Evolutionary conservation across 768 basidiomycete species (phyloP).

Genomic region (Pulveroboletus sp.): DNA sequence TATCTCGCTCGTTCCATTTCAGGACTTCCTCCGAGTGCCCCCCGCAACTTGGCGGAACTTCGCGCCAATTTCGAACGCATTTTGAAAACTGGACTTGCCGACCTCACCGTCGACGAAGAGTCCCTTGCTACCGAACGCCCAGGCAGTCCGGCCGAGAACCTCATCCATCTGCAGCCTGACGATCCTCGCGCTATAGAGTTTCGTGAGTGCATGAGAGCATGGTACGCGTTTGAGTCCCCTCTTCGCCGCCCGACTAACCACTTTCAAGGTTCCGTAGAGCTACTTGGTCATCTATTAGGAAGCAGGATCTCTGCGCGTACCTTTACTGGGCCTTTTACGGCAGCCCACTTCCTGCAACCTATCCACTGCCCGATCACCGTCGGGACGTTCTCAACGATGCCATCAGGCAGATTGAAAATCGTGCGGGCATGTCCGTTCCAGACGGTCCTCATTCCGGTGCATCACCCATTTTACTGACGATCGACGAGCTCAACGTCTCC

Average conservation of each 20-base stretch:
- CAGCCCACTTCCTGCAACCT: conserved; percentile 49
- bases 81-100: conserved; percentile 59
- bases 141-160: conserved; percentile 56
- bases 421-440: conserved; percentile 60
- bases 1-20: conserved; percentile 47
- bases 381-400: conserved; percentile 53
- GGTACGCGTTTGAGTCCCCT: conserved; percentile 24
- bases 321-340: conserved; percentile 83
- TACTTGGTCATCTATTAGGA: conserved; percentile 67
- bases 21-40: conserved; percentile 39
- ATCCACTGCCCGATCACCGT: conserved; percentile 43
- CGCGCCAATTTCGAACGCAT: conserved; percentile 56
- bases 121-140: conserved; percentile 45
- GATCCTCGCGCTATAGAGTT: conserved; percentile 75
- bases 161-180: conserved; percentile 50
- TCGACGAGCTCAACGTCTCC: conserved; percentile 69
- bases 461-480: conserved; percentile 60
- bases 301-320: conserved; percentile 64
- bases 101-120: conserved; percentile 53
- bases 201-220: conserved; percentile 59
- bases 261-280: conserved; percentile 60
- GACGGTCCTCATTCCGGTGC: conserved; percentile 52
- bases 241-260: not conserved
- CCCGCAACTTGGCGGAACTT: conserved; percentile 52
- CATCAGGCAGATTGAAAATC: conserved; percentile 61